phyloP scores from a whole-genome alignment of 306 rosid species.

The Echinosophora koreensis region DNA sequence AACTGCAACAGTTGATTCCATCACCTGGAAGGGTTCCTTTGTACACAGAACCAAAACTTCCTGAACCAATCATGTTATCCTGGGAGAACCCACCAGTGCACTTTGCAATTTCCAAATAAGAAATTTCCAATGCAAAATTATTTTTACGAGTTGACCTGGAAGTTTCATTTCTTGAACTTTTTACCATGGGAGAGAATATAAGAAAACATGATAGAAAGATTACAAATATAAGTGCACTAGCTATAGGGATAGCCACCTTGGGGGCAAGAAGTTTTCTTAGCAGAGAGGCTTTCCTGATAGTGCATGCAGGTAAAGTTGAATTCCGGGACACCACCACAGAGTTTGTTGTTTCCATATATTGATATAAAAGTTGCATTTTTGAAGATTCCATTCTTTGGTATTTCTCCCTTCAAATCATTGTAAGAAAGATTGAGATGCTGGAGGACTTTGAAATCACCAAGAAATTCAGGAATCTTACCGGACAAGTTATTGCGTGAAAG shows the following conservation, averaged over 20 bases:
- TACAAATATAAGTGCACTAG: conserved; percentile 20
- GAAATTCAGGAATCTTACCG: conserved; percentile 52
- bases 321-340: conserved; percentile 53
- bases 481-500: conserved; percentile 51
- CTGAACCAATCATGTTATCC: conserved; percentile 48
- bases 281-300: background rate
- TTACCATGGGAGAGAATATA: background rate
- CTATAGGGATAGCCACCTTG: conserved; percentile 42
- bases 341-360: conserved; percentile 45
- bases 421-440: conserved; percentile 49
- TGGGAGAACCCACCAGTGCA: conserved; percentile 50
- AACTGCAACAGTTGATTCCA: conserved; percentile 45
- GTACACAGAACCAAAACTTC: conserved; percentile 57
- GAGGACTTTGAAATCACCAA: conserved; percentile 38
- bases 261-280: conserved; percentile 12
- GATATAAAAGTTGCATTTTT: conserved; percentile 42
- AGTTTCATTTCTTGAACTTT: conserved; percentile 24
- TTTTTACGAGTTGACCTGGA: background rate
- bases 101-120: conserved; percentile 44
- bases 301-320: conserved; percentile 49
- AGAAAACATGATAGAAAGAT: conserved; percentile 41
- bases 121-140: conserved; percentile 26
- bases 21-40: conserved; percentile 44
- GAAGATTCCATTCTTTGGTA: conserved; percentile 51
- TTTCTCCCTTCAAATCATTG: conserved; percentile 52